phyloP scores from a whole-genome alignment of 78 protist genomes.

The Dictyostelium capitatum region DNA sequence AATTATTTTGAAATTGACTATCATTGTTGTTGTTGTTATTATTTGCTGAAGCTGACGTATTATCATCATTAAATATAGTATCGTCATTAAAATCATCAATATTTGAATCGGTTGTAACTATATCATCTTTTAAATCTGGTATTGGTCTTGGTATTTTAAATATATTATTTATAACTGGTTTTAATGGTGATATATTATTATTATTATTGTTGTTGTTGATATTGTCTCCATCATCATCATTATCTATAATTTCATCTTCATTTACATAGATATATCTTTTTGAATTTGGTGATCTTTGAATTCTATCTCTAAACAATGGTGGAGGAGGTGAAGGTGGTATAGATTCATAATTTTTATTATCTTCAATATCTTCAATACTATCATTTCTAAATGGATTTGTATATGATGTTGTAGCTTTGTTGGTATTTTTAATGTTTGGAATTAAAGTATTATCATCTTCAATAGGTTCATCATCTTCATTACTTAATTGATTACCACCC shows the following conservation, averaged over 20 bases:
- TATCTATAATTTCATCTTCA: not conserved
- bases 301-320: slow-evolving; percentile 1
- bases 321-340: not conserved
- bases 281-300: slow-evolving; percentile 21
- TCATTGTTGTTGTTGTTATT: not conserved
- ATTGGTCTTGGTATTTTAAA: not conserved
- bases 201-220: not conserved
- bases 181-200: not conserved
- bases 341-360: not conserved
- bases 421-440: not conserved
- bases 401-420: too few species aligned
- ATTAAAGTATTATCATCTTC: not conserved
- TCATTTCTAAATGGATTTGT: not conserved
- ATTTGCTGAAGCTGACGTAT: not conserved
- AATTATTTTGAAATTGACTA: not conserved
- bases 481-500: not conserved
- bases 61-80: not conserved
- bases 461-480: not conserved
- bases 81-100: not conserved
- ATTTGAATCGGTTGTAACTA: not conserved
- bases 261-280: not conserved
- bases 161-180: not conserved
- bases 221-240: not conserved
- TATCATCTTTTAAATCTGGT: not conserved
- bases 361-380: not conserved